Evolutionary conservation across 768 basidiomycete genomes (phyloP), one percentile per base, ranked within the genome.

Genomic region (Galerina sulciceps): DNA sequence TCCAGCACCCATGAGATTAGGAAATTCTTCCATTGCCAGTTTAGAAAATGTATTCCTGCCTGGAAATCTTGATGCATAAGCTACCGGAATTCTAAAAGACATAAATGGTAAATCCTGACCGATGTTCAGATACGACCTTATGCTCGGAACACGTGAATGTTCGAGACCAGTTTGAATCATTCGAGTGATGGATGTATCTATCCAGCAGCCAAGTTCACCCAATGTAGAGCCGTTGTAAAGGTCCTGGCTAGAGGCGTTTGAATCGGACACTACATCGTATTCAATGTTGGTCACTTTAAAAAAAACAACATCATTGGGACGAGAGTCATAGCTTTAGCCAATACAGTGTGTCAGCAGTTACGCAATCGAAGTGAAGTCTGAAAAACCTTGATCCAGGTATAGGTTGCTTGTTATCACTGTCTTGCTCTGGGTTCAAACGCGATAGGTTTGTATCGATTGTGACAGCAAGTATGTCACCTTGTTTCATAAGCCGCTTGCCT

Each of bases 191-290:
- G 78, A 69, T 1, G 87, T 74, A 65, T 98, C 93, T 17, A 97
- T 80, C 83, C 91, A 91, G 66, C 90, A 96, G 0, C 96, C 96
- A 15, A 95, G 69, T 65, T 92, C 86, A 4, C 90, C 91, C 17
- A 81, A 71, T 0, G 81, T 79, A 1, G 81, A 81, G 14, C 85
- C 84, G 20, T 82, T 76, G 62, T 85, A 83, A 6, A 83, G 69
- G 60, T 87, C 85, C 18, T 73, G 72, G 4, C 56, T 48, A 41
- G 69, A 59, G 17, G 62, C 57, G 60, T 67, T 58, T 54, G 69
- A 42, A 62, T 70, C 71, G 35, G 79, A 65, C 6, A 85, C 69
- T 0, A 86, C 74, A 51, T 86, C 85, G 67, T 87, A 84, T 34
- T 91, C 89, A 35, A 97, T 73, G 55, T 89, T 84, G 13, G 91